Evolutionary conservation across 257 asterid genomes (phyloP).

Genomic region (Cinchona pubescens): DNA sequence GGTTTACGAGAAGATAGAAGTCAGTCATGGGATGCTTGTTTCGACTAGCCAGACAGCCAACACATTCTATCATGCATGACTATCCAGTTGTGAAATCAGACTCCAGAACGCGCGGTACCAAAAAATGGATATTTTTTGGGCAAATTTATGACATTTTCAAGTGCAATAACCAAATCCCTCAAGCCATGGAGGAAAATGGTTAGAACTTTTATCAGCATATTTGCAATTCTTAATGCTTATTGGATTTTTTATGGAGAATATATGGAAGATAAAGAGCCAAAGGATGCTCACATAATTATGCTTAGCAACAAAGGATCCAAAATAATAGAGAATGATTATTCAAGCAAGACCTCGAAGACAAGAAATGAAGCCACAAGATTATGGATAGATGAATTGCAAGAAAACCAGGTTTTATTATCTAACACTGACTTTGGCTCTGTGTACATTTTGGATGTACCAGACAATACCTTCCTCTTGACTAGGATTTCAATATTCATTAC

Average conservation of each 20-base stretch:
- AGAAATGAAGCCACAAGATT: neutral
- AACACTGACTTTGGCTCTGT: constrained; percentile 32
- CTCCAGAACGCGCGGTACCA: neutral
- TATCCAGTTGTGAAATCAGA: constrained; percentile 14
- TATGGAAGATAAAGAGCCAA: constrained; percentile 19
- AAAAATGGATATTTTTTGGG: neutral
- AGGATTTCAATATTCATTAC: neutral
- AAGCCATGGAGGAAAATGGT: constrained; percentile 27
- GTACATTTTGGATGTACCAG: constrained; percentile 35
- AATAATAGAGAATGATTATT: neutral
- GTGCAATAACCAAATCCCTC: constrained; percentile 15
- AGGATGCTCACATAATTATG: neutral
- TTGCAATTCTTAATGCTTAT: constrained; percentile 29
- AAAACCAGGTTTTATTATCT: constrained; percentile 20
- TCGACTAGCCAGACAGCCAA: constrained; percentile 39
- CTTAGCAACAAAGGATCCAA: neutral
- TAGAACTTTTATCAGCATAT: constrained; percentile 20
- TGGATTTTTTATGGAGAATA: constrained; percentile 26
- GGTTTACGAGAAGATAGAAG: constrained; percentile 39
- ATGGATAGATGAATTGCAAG: constrained; percentile 20
- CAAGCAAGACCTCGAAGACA: constrained; percentile 3
- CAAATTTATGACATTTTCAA: constrained; percentile 22
- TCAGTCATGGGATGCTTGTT: constrained; percentile 41
- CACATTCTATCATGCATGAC: constrained; percentile 30
- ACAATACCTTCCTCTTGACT: constrained; percentile 24